Conservation (phyloP, 805 yeast genomes). For the Alloascoidea africana region DNA sequence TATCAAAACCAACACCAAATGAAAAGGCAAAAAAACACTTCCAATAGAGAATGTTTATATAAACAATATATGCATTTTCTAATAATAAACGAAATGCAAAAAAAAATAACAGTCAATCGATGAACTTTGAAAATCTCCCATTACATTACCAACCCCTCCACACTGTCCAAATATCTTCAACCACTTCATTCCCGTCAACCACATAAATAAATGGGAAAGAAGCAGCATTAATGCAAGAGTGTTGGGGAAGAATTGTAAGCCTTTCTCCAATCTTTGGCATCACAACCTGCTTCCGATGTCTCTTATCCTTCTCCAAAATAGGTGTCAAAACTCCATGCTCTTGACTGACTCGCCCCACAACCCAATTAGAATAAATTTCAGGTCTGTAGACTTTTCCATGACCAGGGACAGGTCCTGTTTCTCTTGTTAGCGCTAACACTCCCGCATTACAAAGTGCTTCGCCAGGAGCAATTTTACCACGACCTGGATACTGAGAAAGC, state of each 20-base stretch:
- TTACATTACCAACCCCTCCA: conserved; percentile 30
- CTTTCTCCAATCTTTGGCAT: conserved; percentile 40
- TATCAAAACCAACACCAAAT: no score
- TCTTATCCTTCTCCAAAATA: conserved; percentile 11
- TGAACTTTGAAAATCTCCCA: background rate
- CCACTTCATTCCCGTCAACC: conserved; percentile 30
- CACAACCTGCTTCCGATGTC: conserved; percentile 9
- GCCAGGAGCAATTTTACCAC: conserved; percentile 36
- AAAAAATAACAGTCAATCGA: no score
- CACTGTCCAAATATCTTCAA: conserved; percentile 53
- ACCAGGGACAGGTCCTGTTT: conserved; percentile 44
- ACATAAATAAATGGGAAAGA: conserved; percentile 41
- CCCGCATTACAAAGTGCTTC: conserved; percentile 62
- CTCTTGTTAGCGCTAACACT: conserved; percentile 54
- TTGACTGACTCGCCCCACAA: conserved; percentile 53
- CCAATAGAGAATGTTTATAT: no score
- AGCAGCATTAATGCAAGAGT: conserved; percentile 58
- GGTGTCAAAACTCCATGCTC: conserved; percentile 70
- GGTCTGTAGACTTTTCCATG: conserved; percentile 33
- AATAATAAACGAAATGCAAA: no score
- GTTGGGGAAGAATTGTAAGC: conserved; percentile 49
- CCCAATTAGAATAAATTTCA: conserved; percentile 37
- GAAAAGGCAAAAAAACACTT: no score
- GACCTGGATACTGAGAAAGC: conserved; percentile 37
- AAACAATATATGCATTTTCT: no score